Evolutionary conservation across 2,329 filamentous ascomycete genomes (phyloP).

Genomic region (Polytolypa hystricis): DNA sequence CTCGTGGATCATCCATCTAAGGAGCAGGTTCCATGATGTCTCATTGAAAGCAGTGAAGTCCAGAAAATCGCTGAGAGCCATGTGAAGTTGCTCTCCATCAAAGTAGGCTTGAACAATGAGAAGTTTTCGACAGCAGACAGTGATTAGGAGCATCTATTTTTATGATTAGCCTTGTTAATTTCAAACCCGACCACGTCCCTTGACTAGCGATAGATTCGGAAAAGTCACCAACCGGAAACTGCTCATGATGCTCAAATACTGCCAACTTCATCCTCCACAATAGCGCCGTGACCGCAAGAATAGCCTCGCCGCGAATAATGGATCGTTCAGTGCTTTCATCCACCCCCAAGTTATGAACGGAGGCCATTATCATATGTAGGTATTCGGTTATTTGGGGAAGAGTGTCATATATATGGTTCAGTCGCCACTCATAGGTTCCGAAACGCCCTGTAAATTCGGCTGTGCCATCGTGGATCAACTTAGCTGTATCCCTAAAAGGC

Average conservation of each 20-base stretch:
- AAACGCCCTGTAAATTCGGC: not conserved
- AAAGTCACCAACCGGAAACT: not conserved
- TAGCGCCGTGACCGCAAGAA: not conserved
- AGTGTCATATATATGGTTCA: not conserved
- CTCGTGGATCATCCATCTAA: not conserved
- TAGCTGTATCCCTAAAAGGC: not conserved
- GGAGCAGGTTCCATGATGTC: not conserved
- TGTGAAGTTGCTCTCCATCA: conserved; percentile 1
- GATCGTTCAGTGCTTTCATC: not conserved
- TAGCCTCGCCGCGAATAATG: not conserved
- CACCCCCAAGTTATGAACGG: not conserved
- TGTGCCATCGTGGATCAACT: not conserved
- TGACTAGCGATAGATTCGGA: too few species aligned
- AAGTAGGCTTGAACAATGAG: not conserved
- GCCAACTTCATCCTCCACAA: not conserved
- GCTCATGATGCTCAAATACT: not conserved
- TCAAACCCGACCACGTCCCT: too few species aligned
- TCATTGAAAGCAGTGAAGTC: not conserved
- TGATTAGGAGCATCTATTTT: not conserved
- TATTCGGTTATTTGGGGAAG: not conserved
- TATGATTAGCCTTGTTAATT: not conserved
- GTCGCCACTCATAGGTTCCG: not conserved
- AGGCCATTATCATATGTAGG: not conserved
- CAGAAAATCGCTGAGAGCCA: not conserved
- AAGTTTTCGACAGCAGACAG: not conserved